Percentiles rank a stretch among this genome's conserved stretches.
Evolutionary conservation across 768 basidiomycete species (phyloP).

Genomic region (Gautieria morchelliformis): DNA sequence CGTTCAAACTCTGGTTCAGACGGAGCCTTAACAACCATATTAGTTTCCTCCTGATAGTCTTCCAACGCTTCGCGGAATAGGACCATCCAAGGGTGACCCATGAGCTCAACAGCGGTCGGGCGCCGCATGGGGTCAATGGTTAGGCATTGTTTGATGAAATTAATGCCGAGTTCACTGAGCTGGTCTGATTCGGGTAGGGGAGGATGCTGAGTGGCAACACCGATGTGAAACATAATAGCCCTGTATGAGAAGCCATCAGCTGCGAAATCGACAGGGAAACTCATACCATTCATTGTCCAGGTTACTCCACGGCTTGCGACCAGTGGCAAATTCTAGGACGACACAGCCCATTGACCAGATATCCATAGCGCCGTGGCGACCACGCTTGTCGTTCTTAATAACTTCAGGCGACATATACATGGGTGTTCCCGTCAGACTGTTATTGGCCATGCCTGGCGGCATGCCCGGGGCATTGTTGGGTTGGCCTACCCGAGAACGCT

Average conservation of each 20-base stretch:
- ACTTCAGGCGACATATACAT: conserved; percentile 99
- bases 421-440: conserved; percentile 91
- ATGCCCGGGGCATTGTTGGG: conserved; percentile 30
- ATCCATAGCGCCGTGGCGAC: conserved; percentile 92
- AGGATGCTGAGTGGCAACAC: conserved; percentile 92
- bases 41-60: conserved; percentile 53
- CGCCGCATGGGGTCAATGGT: conserved; percentile 77
- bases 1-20: conserved; percentile 40
- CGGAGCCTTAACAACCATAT: conserved; percentile 36
- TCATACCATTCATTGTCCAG: conserved; percentile 96
- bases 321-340: conserved; percentile 93
- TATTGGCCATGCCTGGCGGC: conserved; percentile 40
- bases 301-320: conserved; percentile 96
- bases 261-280: conserved; percentile 5
- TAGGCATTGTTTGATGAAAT: conserved; percentile 88
- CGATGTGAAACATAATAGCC: conserved; percentile 99
- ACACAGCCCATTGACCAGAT: conserved; percentile 98
- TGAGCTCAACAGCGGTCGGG: conserved; percentile 76
- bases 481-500: conserved; percentile 46
- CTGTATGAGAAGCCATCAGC: conserved; percentile 28
- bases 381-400: conserved; percentile 86
- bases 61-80: conserved; percentile 65
- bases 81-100: conserved; percentile 85
- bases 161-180: conserved; percentile 80
- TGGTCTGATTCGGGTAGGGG: conserved; percentile 88